These are phyloP conservation scores for Tripidium arundinaceum DNA, from an alignment of 202 grass and related monocot genomes.

Conservation along the genomic window DNA sequence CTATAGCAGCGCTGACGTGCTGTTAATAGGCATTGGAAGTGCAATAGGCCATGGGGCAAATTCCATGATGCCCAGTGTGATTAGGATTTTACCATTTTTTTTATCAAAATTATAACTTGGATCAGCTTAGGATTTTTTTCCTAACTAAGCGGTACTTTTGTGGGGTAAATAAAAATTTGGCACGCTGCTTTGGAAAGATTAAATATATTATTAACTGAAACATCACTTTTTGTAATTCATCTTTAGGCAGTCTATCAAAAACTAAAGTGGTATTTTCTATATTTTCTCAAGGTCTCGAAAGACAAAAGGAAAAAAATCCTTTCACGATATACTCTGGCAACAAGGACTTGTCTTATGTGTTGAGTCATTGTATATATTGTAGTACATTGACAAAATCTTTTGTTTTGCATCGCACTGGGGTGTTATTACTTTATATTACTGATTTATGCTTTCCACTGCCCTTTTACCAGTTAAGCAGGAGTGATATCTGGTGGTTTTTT, in stretches of 20 bases:
- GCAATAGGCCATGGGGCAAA: no score
- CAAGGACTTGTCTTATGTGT: background rate
- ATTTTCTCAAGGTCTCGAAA: background rate
- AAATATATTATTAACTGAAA: no score
- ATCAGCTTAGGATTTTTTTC: no score
- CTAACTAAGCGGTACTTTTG: no score
- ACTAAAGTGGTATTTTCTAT: background rate
- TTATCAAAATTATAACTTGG: no score
- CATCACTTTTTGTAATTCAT: background rate
- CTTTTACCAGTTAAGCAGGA: slow-evolving; percentile 15
- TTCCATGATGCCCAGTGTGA: no score
- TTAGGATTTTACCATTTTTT: no score
- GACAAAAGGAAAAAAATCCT: background rate
- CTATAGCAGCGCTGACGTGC: no score
- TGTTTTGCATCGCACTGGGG: background rate
- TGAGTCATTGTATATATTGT: background rate
- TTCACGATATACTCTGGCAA: background rate
- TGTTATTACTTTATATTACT: background rate
- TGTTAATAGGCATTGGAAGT: no score
- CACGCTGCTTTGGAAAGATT: no score
- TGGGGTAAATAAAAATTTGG: no score
- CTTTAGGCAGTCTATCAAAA: background rate
- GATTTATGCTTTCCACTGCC: slow-evolving; percentile 15
- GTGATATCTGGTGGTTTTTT: background rate
- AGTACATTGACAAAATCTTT: background rate